phyloP scores from a whole-genome alignment of 345 rosid genomes.

The Cardiospermum halicacabum region DNA sequence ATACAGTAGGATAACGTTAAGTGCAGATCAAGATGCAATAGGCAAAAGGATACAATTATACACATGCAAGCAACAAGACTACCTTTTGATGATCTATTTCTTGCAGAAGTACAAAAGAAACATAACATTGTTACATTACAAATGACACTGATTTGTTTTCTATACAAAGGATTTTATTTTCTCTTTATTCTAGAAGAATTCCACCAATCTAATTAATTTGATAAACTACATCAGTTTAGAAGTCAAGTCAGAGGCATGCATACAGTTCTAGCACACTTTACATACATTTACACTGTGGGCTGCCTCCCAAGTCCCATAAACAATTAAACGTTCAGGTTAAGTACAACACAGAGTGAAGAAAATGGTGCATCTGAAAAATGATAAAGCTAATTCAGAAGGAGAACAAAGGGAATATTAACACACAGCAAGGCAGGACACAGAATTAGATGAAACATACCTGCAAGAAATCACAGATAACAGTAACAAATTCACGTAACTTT shows the following conservation, averaged over 20 bases:
- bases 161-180: background rate
- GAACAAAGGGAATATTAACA: background rate
- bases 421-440: constrained; percentile 12
- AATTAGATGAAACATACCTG: constrained; percentile 68
- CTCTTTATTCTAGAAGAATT: background rate
- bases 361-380: background rate
- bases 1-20: constrained; percentile 2
- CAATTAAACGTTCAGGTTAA: no score
- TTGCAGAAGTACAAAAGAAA: background rate
- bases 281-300: background rate
- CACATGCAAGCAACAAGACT: background rate
- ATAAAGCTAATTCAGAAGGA: background rate
- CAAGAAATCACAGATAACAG: constrained; percentile 94
- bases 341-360: no score
- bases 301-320: background rate
- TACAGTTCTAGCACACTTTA: background rate
- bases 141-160: background rate
- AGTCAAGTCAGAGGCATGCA: no score
- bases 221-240: no score
- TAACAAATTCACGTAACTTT: constrained; percentile 91
- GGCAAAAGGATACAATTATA: background rate
- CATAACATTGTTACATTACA: no score
- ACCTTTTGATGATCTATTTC: background rate
- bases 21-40: background rate
- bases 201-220: background rate